Percentiles rank a stretch among this genome's conserved stretches.
phyloP scores from a whole-genome alignment of 306 rosid species.

The Begonia masoniana region DNA sequence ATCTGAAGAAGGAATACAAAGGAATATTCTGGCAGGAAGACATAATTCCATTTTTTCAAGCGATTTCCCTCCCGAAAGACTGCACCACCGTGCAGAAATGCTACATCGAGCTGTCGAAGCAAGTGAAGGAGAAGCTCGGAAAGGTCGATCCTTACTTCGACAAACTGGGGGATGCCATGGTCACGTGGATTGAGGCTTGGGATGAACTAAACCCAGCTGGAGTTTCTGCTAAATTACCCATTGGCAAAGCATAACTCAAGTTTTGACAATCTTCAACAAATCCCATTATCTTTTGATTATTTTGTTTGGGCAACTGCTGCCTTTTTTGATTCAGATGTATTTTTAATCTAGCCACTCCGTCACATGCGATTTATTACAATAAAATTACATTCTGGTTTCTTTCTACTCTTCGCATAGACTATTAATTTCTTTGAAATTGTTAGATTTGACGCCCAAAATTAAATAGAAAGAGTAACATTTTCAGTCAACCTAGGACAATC shows the following conservation, averaged over 20 bases:
- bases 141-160: conserved; percentile 75
- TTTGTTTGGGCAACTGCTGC: too few species aligned
- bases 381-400: too few species aligned
- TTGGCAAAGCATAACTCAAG: conserved; percentile 17
- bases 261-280: neutral
- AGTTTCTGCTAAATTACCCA: conserved; percentile 16
- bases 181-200: conserved; percentile 59
- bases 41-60: conserved; percentile 61
- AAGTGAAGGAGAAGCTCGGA: conserved; percentile 71
- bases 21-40: conserved; percentile 76
- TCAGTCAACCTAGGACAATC: too few species aligned
- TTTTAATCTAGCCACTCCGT: too few species aligned
- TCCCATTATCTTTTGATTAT: neutral
- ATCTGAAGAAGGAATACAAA: conserved; percentile 57
- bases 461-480: too few species aligned
- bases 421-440: too few species aligned
- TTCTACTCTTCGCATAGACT: too few species aligned
- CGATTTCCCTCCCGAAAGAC: conserved; percentile 43
- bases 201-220: conserved; percentile 39
- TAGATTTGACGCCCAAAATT: too few species aligned
- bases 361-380: too few species aligned
- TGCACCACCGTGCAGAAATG: conserved; percentile 79
- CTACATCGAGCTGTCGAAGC: conserved; percentile 75
- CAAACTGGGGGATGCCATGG: conserved; percentile 53
- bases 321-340: too few species aligned